Base-by-base conservation (phyloP, 139 green algal species). In the Chlorella sp. region DNA sequence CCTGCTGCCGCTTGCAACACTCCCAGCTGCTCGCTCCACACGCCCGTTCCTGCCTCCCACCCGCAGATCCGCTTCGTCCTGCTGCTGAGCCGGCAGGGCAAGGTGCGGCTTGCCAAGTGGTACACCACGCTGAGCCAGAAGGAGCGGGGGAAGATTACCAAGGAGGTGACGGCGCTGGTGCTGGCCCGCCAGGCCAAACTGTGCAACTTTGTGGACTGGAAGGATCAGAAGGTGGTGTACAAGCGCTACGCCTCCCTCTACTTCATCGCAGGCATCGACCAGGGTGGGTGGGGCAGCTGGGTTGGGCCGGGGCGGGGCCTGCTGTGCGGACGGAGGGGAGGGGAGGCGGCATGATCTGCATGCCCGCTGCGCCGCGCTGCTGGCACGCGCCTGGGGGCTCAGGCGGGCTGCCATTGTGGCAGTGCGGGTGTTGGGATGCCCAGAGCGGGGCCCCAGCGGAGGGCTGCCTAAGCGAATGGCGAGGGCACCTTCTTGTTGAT, bases 191-290 rank as follows among this genome's bases (percentile, higher is more conserved):
- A 93, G 12, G 81, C 97, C 24, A 99, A 99, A 93, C 93, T 99
- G 21, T 99, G 98, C 95, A 99, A 99, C 90, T 99, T 99, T 87
- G 83, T 99, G 1, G 98, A 99, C 87, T 99, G 96, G 95, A 95
- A 96, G 88, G 90, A 94, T 73, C 68, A 81, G 42, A 92, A 94
- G 80, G 87, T 97, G 22, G 92, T 98, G 14, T 98, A 99, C 93
- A 97, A 97, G 90, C 95, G 98, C 57, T 99, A 99, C 90, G 98
- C 98, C 40, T 97, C 93, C 75, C 91, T 99, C 57, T 99, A 99
- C 92, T 99, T 99, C 93, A 92, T 98, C 28, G 95, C 95, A 21
- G 97, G 94, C 57, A 90, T 99, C 2, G 97, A 99, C 88, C 37
- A 83, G 22, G 78, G 76, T 77, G 88, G 80, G 42, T 40, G 42